Base-by-base conservation (phyloP, 176 grass and related monocot genomes). In the Thalia dealbata region DNA sequence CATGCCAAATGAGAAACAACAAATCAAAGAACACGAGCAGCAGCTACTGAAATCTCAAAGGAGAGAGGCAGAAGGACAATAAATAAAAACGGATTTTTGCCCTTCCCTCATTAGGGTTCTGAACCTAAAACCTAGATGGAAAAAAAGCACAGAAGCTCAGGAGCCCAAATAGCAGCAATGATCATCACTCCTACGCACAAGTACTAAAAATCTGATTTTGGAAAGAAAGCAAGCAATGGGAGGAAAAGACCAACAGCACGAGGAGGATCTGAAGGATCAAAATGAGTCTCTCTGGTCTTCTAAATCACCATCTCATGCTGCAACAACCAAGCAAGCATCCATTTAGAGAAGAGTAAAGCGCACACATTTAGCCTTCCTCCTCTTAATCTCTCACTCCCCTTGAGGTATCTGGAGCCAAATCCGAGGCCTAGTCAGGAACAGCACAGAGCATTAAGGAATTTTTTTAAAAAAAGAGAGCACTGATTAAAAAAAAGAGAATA, bases 311-410 rank as follows among this genome's bases (percentile, higher is more conserved):
- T 8, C 26, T 76, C 78, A 76, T 35, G 42, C 67, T 70, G 62
- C 62, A 3, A 51, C 42, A 78, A 50, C 69, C 55, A 46, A 73
- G 52, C 55, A 46, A 73, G 52, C 24, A 78, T 52, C 79, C 78
- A 82, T 82, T 79, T 48, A 13, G 45, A 48, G 52, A 79, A 82
- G 81, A 84, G 84, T 91, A 91, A 84, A 91, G 84, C 61, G 22
- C 56, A 77, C 75, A 78, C 44, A 60, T 27, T 76, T 81, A 74
- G 73, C 18, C 32, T 32, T 44, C 67, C 42, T 65, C 75, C 70
- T 70, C 55, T 67, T 55, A 7, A 48, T 38, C 32, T 68, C 60
- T 41, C 32, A 38, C 32, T 73, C 11, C 73, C n/a, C 72, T 29
- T 70, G 86, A 82, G 84, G 68, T 65, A 78, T 84, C 84, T 75